Base-by-base conservation (phyloP, 306 rosid genomes). In the Canavalia ensiformis region DNA sequence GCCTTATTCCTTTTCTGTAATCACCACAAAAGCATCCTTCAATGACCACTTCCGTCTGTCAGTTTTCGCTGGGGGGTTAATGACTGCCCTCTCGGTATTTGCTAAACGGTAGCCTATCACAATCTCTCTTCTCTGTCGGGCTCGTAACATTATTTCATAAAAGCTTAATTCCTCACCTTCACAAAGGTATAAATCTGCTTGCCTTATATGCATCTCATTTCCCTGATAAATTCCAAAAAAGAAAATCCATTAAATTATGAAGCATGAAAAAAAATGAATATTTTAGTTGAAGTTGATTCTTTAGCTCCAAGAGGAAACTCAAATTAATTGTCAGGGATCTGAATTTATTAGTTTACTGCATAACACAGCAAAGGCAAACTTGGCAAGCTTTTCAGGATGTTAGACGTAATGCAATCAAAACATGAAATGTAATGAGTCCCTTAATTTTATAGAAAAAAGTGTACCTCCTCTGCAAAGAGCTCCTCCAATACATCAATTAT, bases 381-480 rank as follows among this genome's bases (percentile, higher is more conserved):
- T 13, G 65, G 33, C 4, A 25, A 52, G 76, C 25, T 41, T 66
- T 66, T 51, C 51, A 51, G 63, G 39, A 72, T 50, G 52, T 35
- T 41, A 41, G 44, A 39, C 69, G 31, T 29, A 18, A 60, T 80
- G 84, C 51, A 60, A 41, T 52, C 44, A 81, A 65, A 81, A 52
- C 49, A 73, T 73, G 68, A n/a, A 35, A 65, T 56, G 69, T 47
- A 50, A 7, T 57, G 1, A 7, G 64, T 66, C 76, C 79, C 52
- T 25, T 82, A 57, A 37, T 47, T 66, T 46, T 46, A 39, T 66
- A 28, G 1, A 33, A 58, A 29, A 68, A n/a, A 74, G 81, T 46
- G 50, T 88, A 94, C 97, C 98, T 92, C 95, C 88, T 92, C 98
- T 1, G 97, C 97, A 63, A 94, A 94, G 81, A 90, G 92, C 85